Percentiles rank a stretch among this genome's conserved stretches.
Conservation (phyloP, 176 grass and related monocot genomes). For the sorghum (Sorghum bicolor) region Sorghum_bicolor_NCBIv3 NC_012870.2:67710001-67710500, state of each 20-base stretch:
- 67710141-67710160: constrained; percentile 4
- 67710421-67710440: neutral
- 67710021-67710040: constrained; percentile 4
- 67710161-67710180: neutral
- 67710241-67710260: neutral
- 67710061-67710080: no score
- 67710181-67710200: constrained; percentile 18
- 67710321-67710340: neutral
- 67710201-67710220: no score
- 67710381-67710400: no score
- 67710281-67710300: neutral
- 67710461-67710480: neutral
- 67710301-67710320: neutral
- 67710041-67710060: no score
- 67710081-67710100: neutral
- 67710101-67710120: neutral
- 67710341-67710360: no score
- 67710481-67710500: neutral
- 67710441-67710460: neutral
- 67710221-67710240: neutral
- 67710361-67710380: neutral
- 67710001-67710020: constrained; percentile 42
- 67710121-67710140: neutral
- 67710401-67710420: neutral
- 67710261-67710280: neutral